Evolutionary conservation across 805 yeast species (phyloP), one percentile per base, ranked within the genome.

Genomic region (Teunomyces tritomae): DNA sequence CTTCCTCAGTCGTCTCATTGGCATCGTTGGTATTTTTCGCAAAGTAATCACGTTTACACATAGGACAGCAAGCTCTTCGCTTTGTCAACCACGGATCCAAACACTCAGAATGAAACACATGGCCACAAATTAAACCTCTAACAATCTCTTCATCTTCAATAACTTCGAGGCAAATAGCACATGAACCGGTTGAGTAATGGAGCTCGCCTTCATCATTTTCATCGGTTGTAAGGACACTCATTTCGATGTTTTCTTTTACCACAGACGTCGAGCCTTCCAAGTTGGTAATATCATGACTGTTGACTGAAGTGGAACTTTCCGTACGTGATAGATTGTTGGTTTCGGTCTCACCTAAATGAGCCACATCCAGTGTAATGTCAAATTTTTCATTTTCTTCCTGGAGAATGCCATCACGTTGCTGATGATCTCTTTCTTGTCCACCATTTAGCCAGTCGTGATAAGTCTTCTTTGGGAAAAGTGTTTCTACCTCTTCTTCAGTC

Each of bases 61-160:
- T 81, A 7, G 96, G 96, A 61, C 96, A 88, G 56, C 88, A 84
- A 0, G 90, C 91, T 41, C 85, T 76, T 54, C 92, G 71, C 52
- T 79, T 78, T 2, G 81, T 83, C 41, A 88, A 69, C 96, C 96
- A 88, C 1, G 91, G 91, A 53, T 85, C 89, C 45, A 89, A 76
- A 65, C 96, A 88, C 13, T 77, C 84, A 17, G 83, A 74, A 59
- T 88, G 96, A 75, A 83, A 88, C 2, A 85, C 89, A 64, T 88
- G 96, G 3, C 90, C 89, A 67, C 96, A 88, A 8, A 86, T 71
- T 39, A 89, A 72, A 0, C 89, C 89, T 43, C 96, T 78, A 1
- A 88, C 89, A 1, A 64, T 60, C 45, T 85, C 89, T 10, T 76
- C 82, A 43, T 77, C 77, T 52, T 80, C 85, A 46, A 85, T 74